These are phyloP conservation scores for Pseudopyricularia cyperi DNA, from an alignment of 2,329 filamentous ascomycete genomes.

Conservation along the genomic window DNA sequence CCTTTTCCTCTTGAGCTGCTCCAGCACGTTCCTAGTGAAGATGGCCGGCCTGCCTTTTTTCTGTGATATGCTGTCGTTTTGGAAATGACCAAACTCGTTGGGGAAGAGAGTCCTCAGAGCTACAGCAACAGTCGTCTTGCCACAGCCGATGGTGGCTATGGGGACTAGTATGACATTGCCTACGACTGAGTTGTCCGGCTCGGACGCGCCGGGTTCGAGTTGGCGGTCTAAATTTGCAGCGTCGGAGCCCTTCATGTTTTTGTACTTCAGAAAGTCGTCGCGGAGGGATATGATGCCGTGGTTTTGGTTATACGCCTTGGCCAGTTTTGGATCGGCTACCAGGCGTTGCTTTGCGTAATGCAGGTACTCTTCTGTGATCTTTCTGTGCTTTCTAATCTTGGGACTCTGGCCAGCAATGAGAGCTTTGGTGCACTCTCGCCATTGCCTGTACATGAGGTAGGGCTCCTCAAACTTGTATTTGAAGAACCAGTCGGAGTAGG, in stretches of 20 bases:
- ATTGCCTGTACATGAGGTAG: slow-evolving; percentile 97
- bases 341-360: slow-evolving; percentile 66
- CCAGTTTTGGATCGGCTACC: slow-evolving; percentile 52
- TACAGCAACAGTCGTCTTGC: slow-evolving; percentile 85
- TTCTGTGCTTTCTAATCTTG: slow-evolving; percentile 71
- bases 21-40: slow-evolving; percentile 61
- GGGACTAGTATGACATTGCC: slow-evolving; percentile 73
- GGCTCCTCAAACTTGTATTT: slow-evolving; percentile 99
- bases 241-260: slow-evolving; percentile 77
- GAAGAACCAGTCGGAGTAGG: slow-evolving; percentile 94
- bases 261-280: slow-evolving; percentile 72
- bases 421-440: slow-evolving; percentile 91
- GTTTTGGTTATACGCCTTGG: slow-evolving; percentile 65
- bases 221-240: slow-evolving; percentile 64
- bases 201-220: slow-evolving; percentile 26
- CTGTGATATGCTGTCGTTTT: slow-evolving; percentile 83
- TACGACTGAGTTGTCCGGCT: slow-evolving; percentile 24
- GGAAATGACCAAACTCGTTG: slow-evolving; percentile 70
- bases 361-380: slow-evolving; percentile 87
- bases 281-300: slow-evolving; percentile 90
- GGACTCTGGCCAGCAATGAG: slow-evolving; percentile 65
- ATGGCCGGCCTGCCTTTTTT: slow-evolving; percentile 63
- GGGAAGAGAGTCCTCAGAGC: slow-evolving; percentile 67
- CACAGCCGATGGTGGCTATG: slow-evolving; percentile 87
- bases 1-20: slow-evolving; percentile 47